phyloP scores from a whole-genome alignment of 306 rosid species.

The Lathyrus sativus region DNA sequence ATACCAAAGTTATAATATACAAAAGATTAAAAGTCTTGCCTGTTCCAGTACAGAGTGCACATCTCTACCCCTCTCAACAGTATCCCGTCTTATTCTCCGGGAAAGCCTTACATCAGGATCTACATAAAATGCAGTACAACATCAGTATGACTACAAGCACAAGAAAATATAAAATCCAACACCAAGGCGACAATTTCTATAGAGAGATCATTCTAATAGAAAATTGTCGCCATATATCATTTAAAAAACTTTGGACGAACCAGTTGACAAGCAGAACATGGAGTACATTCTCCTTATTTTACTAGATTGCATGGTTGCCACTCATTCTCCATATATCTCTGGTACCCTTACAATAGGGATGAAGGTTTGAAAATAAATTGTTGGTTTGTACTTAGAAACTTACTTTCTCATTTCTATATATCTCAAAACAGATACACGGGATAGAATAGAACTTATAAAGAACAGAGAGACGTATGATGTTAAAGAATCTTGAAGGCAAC shows the following conservation, averaged over 20 bases:
- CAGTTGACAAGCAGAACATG: constrained; percentile 21
- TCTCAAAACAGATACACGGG: neutral
- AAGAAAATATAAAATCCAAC: constrained; percentile 21
- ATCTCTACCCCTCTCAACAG: constrained; percentile 90
- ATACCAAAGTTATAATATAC: neutral
- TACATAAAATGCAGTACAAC: constrained; percentile 38
- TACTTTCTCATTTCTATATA: neutral
- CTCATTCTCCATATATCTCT: neutral
- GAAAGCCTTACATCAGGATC: constrained; percentile 99
- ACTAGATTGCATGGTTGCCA: constrained; percentile 4
- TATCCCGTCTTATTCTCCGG: constrained; percentile 88
- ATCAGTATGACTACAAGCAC: constrained; percentile 32
- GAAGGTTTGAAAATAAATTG: constrained; percentile 17
- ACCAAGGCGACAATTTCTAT: neutral
- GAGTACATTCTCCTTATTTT: constrained; percentile 3
- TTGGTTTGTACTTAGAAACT: constrained; percentile 16
- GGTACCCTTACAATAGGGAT: constrained; percentile 5
- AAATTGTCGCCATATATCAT: constrained; percentile 24
- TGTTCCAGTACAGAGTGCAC: constrained; percentile 86
- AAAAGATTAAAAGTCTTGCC: constrained; percentile 46
- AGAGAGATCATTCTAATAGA: constrained; percentile 3
- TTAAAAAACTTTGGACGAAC: constrained; percentile 23
- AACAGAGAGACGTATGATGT: neutral
- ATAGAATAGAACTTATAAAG: neutral
- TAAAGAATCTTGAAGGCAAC: neutral